phyloP scores from a whole-genome alignment of 345 rosid genomes.

The Punica granatum region DNA sequence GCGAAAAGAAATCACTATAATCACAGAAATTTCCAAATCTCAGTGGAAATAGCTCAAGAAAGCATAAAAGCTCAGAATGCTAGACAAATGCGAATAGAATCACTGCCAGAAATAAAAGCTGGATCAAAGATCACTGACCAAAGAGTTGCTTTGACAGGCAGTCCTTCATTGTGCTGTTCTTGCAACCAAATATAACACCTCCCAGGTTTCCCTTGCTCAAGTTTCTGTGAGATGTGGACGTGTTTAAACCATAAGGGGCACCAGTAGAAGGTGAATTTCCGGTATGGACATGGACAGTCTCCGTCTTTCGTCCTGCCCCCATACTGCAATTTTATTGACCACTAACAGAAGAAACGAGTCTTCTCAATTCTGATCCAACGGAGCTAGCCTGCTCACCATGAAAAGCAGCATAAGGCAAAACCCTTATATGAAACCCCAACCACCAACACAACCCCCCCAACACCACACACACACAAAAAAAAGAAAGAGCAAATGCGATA shows the following conservation, averaged over 20 bases:
- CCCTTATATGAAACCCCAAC: no score
- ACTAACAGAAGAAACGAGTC: background rate
- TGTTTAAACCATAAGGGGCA: background rate
- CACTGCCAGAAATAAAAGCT: background rate
- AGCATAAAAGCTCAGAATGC: background rate
- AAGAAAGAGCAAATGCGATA: no score
- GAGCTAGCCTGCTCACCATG: background rate
- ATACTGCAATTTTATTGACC: background rate
- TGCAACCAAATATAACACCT: conserved; percentile 74
- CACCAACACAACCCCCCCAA: no score
- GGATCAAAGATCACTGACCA: conserved; percentile 35
- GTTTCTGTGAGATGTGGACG: conserved; percentile 24
- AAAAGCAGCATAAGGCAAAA: background rate
- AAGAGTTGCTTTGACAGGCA: conserved; percentile 56
- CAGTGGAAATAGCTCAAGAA: background rate
- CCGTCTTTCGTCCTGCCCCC: conserved; percentile 5
- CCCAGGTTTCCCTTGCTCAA: conserved; percentile 48
- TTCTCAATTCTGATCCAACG: background rate
- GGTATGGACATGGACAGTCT: background rate
- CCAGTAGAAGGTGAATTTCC: background rate
- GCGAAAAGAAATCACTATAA: background rate
- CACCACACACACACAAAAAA: no score
- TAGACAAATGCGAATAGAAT: background rate
- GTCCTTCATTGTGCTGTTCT: conserved; percentile 39
- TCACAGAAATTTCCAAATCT: background rate